Percentiles rank a stretch among this genome's conserved stretches.
These are phyloP conservation scores for Ilyonectria mors-panacis DNA, from an alignment of 2,329 filamentous ascomycete species.

Conservation along the genomic window DNA sequence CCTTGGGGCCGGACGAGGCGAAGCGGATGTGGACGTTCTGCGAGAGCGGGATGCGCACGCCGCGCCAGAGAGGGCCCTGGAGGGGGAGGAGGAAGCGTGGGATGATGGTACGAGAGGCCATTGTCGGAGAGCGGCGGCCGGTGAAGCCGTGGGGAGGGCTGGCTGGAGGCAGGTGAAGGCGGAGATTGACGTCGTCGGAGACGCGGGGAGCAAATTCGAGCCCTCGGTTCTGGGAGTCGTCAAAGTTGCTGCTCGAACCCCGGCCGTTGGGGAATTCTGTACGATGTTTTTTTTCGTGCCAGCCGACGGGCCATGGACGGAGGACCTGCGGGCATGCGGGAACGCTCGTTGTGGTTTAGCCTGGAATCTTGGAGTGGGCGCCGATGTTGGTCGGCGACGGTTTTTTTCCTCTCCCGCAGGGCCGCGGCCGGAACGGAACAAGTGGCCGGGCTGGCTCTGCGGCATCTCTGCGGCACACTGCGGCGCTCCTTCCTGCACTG, in stretches of 20 bases:
- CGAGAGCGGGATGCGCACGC: constrained; percentile 53
- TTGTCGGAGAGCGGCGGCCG: constrained; percentile 41
- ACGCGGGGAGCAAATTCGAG: neutral
- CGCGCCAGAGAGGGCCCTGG: constrained; percentile 70
- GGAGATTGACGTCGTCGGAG: neutral
- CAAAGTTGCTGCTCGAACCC: neutral
- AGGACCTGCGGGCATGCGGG: constrained; percentile 13
- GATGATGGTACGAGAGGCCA: constrained; percentile 69
- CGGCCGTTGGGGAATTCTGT: neutral
- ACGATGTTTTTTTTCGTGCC: constrained; percentile 7
- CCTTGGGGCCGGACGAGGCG: constrained; percentile 43
- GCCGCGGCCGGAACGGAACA: constrained; percentile 2
- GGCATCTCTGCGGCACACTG: too few relatives aligned
- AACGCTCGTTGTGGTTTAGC: constrained; percentile 18
- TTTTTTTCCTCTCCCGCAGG: neutral
- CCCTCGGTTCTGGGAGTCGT: neutral
- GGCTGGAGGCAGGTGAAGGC: neutral
- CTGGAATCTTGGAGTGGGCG: neutral
- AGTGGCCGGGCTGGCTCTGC: neutral
- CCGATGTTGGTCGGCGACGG: neutral
- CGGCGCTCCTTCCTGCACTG: neutral
- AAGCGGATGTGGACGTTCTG: constrained; percentile 56
- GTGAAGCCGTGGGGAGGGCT: neutral
- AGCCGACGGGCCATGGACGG: constrained; percentile 17
- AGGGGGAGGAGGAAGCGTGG: constrained; percentile 79